Percentiles rank a stretch among this genome's conserved stretches.
Evolutionary conservation across 331 rosid genomes (phyloP).

Genomic region (Erythrophleum ivorense): DNA sequence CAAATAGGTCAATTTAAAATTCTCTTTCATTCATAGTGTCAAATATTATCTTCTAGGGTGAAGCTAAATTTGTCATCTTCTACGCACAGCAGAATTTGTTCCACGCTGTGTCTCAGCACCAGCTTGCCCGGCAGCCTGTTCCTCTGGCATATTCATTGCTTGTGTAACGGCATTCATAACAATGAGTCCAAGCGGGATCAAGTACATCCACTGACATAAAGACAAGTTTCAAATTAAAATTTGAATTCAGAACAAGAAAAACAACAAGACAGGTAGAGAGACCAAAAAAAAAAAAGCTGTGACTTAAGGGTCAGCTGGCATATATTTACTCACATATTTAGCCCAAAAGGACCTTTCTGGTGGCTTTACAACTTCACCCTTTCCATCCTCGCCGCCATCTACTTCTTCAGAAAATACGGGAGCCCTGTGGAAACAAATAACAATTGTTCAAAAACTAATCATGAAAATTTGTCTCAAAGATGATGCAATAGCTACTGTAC

Average conservation of each 20-base stretch:
- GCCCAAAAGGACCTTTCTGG: constrained; percentile 93
- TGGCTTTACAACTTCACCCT: constrained; percentile 72
- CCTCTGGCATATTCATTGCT: constrained; percentile 96
- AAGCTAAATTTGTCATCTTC: constrained; percentile 60
- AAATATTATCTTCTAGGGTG: constrained; percentile 21
- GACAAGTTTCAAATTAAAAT: constrained; percentile 34
- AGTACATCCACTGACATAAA: constrained; percentile 88
- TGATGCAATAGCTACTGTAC: constrained; percentile 24
- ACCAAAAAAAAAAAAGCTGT: too few species aligned
- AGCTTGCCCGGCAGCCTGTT: constrained; percentile 71
- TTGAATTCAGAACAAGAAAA: not conserved
- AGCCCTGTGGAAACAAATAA: constrained; percentile 57
- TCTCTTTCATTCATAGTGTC: constrained; percentile 29
- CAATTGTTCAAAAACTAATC: constrained; percentile 18
- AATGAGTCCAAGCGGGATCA: constrained; percentile 94
- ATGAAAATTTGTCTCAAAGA: constrained; percentile 18
- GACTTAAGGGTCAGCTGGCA: constrained; percentile 25
- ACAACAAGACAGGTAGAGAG: not conserved
- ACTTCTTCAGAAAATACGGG: constrained; percentile 83
- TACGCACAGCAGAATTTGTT: constrained; percentile 65
- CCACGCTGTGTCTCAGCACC: constrained; percentile 76
- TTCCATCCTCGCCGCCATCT: constrained; percentile 71
- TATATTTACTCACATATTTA: constrained; percentile 80
- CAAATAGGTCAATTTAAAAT: constrained; percentile 22
- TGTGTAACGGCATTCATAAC: constrained; percentile 95